Evolutionary conservation across 176 grass and related monocot genomes (phyloP), one percentile per base, ranked within the genome.

Genomic region (Raddia distichophylla): DNA sequence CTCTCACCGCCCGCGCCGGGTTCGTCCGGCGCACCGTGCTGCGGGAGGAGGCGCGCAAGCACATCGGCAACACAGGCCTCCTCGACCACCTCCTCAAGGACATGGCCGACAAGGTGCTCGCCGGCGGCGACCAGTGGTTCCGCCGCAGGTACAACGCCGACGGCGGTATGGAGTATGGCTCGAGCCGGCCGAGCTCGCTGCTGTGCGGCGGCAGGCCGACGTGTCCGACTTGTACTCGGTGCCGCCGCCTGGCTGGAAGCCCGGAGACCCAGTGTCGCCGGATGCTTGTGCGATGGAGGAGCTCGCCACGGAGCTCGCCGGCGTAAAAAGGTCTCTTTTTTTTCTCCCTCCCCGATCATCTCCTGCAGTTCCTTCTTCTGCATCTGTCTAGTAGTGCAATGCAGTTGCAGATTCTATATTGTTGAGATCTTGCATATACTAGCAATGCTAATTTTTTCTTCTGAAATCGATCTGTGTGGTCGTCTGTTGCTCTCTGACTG

Each of bases 1-100:
- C 76, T 61, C 73, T 77, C 34, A 71, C 78, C 56, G 90, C 90
- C 33, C 46, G 14, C 59, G 17, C 71, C 8, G 69, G 58, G n/a
- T n/a, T n/a, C 2, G 61, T 87, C 8, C 82, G 45, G 67, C 80
- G 92, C n/a, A 72, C 69, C 14, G 62, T 68, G 19, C 88, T 94
- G 65, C 69, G 95, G 19, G 55, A 47, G 49, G 86, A 73, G 81
- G 86, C 90, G 20, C 83, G 90, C 18, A 73, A 77, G 62, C 46
- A 65, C 74, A 82, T 98, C 53, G 88, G 92, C 1, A 90, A 98
- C 86, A 93, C 93, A 0, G 92, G 90, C 7, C 87, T 98, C 20
- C 92, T 98, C 14, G 92, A 95, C 54, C 86, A 98, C 84, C 90
- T 93, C 43, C 90, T 98, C 8, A 87, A 83, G 74, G 84, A 95